Percentiles rank a stretch among this genome's conserved stretches.
Conservation (phyloP, 2,329 filamentous ascomycete genomes). For the Biscogniauxia mediterranea region DNA sequence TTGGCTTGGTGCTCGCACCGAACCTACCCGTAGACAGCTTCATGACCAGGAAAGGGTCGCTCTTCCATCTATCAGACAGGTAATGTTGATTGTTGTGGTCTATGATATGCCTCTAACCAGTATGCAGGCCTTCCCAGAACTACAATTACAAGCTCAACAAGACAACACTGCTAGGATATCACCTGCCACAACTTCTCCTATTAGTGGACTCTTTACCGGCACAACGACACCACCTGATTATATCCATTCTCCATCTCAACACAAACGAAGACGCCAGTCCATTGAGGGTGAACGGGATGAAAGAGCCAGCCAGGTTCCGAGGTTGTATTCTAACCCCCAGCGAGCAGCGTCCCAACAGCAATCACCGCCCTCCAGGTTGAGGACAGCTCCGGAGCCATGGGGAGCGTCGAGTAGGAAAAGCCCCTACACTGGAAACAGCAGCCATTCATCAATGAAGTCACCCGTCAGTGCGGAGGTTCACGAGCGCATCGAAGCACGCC, state of each 20-base stretch:
- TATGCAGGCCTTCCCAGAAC: conserved; percentile 45
- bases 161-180: conserved; percentile 33
- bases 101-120: conserved; percentile 17
- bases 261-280: conserved; percentile 48
- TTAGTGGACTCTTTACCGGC: conserved; percentile 26
- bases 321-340: conserved; percentile 42
- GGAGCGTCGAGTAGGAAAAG: conserved; percentile 33
- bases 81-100: conserved; percentile 27
- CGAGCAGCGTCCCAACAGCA: conserved; percentile 29
- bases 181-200: conserved; percentile 36
- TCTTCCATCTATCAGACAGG: conserved; percentile 54
- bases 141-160: conserved; percentile 36
- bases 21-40: conserved; percentile 36
- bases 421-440: conserved; percentile 33
- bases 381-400: conserved; percentile 37
- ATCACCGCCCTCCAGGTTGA: conserved; percentile 34
- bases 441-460: conserved; percentile 32
- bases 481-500: conserved; percentile 37
- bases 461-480: conserved; percentile 32
- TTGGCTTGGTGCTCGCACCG: conserved; percentile 40
- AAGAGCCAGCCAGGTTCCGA: conserved; percentile 45
- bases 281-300: conserved; percentile 42
- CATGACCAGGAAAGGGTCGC: conserved; percentile 41
- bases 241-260: conserved; percentile 46
- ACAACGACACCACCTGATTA: conserved; percentile 45